Percentiles rank a stretch among this genome's conserved stretches.
Evolutionary conservation across 2,329 filamentous ascomycete genomes (phyloP).

Genomic region (Alternaria postmessia): DNA sequence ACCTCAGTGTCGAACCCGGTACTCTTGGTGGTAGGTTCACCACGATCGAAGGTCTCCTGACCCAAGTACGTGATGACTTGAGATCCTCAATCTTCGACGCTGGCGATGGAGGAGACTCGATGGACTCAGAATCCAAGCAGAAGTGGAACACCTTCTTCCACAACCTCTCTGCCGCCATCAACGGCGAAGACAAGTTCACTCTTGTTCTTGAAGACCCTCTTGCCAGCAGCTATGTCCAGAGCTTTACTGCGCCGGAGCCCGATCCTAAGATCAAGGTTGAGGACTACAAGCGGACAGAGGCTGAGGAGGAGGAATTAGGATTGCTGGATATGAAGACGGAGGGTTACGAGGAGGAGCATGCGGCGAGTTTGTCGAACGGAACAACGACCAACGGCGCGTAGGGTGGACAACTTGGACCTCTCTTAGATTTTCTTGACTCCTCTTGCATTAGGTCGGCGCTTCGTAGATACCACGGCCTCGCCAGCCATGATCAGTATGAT

Average conservation of each 20-base stretch:
- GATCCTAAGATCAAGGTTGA: slow-evolving; percentile 84
- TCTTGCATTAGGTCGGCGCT: slow-evolving; percentile 38
- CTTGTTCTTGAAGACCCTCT: slow-evolving; percentile 87
- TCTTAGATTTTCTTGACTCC: slow-evolving; percentile 28
- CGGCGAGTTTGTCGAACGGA: slow-evolving; percentile 30
- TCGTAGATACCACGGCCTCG: slow-evolving; percentile 49
- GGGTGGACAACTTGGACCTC: slow-evolving; percentile 2
- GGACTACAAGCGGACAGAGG: slow-evolving; percentile 84
- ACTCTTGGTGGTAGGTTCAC: slow-evolving; percentile 97
- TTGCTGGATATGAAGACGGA: slow-evolving; percentile 93
- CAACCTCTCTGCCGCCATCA: slow-evolving; percentile 78
- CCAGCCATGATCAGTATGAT: slow-evolving; percentile 37
- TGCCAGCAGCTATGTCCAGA: slow-evolving; percentile 93
- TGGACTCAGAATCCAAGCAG: slow-evolving; percentile 68
- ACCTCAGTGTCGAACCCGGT: slow-evolving; percentile 87
- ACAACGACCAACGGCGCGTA: slow-evolving; percentile 29
- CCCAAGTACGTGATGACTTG: slow-evolving; percentile 90
- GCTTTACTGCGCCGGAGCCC: slow-evolving; percentile 77
- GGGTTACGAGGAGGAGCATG: slow-evolving; percentile 71
- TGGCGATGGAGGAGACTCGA: slow-evolving; percentile 81
- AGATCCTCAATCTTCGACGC: slow-evolving; percentile 85
- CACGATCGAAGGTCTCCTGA: slow-evolving; percentile 91
- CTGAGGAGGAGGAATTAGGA: slow-evolving; percentile 94
- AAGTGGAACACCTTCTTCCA: slow-evolving; percentile 86
- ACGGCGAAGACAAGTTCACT: slow-evolving; percentile 80